phyloP scores from a whole-genome alignment of 108 stramenopile genomes.

The Schizochytrium sp. region DNA sequence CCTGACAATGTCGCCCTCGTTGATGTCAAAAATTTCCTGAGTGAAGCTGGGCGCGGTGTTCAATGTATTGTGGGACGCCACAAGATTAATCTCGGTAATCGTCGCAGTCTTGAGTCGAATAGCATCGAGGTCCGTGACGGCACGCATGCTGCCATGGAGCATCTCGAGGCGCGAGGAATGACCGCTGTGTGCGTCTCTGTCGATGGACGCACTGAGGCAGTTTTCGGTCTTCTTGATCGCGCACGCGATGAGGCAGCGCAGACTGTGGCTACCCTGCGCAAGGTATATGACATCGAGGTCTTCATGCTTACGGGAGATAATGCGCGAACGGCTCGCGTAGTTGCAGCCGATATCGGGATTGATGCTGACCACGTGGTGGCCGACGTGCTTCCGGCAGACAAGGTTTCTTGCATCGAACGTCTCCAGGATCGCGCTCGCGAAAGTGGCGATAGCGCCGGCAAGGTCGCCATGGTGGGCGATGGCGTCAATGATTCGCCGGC shows the following conservation, averaged over 20 bases:
- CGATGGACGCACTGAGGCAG: constrained; percentile 39
- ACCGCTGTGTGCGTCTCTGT: background rate
- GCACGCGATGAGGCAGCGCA: constrained; percentile 57
- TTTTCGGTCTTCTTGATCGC: constrained; percentile 73
- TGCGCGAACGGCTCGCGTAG: constrained; percentile 67
- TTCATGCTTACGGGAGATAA: constrained; percentile 98
- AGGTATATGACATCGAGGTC: constrained; percentile 65
- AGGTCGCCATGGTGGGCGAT: constrained; percentile 88
- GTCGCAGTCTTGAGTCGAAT: background rate
- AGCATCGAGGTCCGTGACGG: background rate
- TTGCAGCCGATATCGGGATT: constrained; percentile 69
- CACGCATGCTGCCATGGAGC: background rate
- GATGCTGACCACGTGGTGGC: constrained; percentile 61
- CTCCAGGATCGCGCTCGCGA: constrained; percentile 38
- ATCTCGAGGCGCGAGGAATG: background rate
- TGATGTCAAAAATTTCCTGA: background rate
- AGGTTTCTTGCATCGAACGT: constrained; percentile 57
- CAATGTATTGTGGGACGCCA: background rate
- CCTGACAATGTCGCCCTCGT: background rate
- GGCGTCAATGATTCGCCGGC: constrained; percentile 95
- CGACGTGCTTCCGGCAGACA: constrained; percentile 74
- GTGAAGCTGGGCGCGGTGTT: background rate
- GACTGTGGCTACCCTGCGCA: constrained; percentile 54
- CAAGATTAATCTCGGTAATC: background rate
- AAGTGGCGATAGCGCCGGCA: constrained; percentile 35